Conservation (phyloP, 805 yeast species). For the Scheffersomyces stipitis region DNA sequence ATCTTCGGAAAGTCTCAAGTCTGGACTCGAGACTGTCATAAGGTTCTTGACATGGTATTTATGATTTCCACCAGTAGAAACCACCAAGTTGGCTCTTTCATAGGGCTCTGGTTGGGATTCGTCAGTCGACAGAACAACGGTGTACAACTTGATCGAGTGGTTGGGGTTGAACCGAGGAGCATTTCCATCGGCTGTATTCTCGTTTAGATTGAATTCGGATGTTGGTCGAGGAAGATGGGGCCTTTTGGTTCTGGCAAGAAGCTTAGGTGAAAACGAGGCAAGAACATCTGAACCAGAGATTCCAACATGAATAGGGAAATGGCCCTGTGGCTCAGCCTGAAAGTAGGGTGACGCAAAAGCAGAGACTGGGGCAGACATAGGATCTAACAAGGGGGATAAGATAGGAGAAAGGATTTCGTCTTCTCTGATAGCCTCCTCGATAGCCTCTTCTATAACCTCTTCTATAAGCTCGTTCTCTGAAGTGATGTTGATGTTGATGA, state of each 20-base stretch:
- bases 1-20: too few relatives aligned
- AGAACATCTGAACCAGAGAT: slow-evolving; percentile 10
- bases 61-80: slow-evolving; percentile 20
- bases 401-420: slow-evolving; percentile 49
- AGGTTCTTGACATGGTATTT: slow-evolving; percentile 15
- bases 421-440: slow-evolving; percentile 46
- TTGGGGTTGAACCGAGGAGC: slow-evolving; percentile 6
- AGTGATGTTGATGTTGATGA: slow-evolving; percentile 43
- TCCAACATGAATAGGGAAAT: slow-evolving; percentile 14
- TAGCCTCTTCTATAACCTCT: slow-evolving; percentile 47
- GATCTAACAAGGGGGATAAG: slow-evolving; percentile 42
- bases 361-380: slow-evolving; percentile 6
- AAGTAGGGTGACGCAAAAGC: slow-evolving; percentile 5
- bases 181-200: slow-evolving; percentile 4
- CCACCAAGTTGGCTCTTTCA: slow-evolving; percentile 9
- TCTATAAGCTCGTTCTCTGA: slow-evolving; percentile 47
- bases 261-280: slow-evolving; percentile 14
- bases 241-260: slow-evolving; percentile 4
- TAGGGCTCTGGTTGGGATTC: slow-evolving; percentile 1
- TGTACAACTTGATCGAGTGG: slow-evolving; percentile 10
- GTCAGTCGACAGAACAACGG: slow-evolving; percentile 1
- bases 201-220: slow-evolving; percentile 16
- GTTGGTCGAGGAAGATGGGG: slow-evolving; percentile 5
- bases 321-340: slow-evolving; percentile 2
- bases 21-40: not conserved